Evolutionary conservation across 169 alveolate species (phyloP).

Genomic region (Cryptosporidium xiaoi): DNA sequence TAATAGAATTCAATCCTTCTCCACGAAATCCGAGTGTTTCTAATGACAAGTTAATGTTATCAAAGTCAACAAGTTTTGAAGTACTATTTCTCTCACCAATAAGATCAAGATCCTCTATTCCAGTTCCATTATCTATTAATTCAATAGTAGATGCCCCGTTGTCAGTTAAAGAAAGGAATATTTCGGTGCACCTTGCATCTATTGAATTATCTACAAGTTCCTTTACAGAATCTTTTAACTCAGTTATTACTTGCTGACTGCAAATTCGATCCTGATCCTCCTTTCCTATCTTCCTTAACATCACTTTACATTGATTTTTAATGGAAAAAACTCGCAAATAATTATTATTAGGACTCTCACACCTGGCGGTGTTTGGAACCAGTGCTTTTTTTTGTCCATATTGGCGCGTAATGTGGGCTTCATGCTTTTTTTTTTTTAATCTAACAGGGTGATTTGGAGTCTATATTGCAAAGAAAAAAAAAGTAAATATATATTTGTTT

Average conservation of each 20-base stretch:
- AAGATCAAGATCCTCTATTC: conserved; percentile 83
- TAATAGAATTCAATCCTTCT: conserved; percentile 88
- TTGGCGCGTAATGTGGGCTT: conserved; percentile 72
- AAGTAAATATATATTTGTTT: no score
- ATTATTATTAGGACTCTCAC: no score
- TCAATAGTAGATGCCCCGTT: conserved; percentile 90
- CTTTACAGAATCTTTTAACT: conserved; percentile 83
- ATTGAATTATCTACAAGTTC: conserved; percentile 94
- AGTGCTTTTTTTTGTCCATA: conserved; percentile 1
- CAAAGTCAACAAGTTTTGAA: conserved; percentile 91
- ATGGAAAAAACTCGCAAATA: background rate
- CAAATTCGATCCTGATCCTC: conserved; percentile 67
- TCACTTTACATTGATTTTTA: background rate
- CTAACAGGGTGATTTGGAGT: no score
- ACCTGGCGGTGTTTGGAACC: background rate
- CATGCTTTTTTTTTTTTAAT: conserved; percentile 12
- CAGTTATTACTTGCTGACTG: conserved; percentile 78
- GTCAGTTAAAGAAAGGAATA: conserved; percentile 86
- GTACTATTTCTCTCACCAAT: conserved; percentile 90
- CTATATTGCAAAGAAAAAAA: no score
- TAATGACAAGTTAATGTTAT: conserved; percentile 87
- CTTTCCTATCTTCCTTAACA: conserved; percentile 36
- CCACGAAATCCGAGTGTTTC: conserved; percentile 96
- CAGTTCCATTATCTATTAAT: conserved; percentile 93
- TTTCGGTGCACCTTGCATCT: conserved; percentile 91